Evolutionary conservation across 176 grass and related monocot genomes (phyloP).

Genomic region (Raddia distichophylla): DNA sequence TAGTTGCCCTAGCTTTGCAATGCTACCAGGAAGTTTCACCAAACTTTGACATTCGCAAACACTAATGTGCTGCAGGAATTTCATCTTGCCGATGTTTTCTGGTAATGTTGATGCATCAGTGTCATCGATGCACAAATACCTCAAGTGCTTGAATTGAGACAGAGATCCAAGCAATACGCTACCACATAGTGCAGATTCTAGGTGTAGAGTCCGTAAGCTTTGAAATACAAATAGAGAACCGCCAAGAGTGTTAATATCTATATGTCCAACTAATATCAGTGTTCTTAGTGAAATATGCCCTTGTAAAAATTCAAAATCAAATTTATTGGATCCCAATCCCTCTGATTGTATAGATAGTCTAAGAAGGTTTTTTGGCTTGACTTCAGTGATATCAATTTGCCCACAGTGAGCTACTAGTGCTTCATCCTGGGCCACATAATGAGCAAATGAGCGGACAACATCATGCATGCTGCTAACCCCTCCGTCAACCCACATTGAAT

Average conservation of each 20-base stretch:
- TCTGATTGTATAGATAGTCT: neutral
- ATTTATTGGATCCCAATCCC: neutral
- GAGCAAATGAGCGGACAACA: constrained; percentile 2
- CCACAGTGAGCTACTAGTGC: neutral
- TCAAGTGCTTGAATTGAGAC: constrained; percentile 29
- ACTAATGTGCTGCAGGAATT: too few relatives aligned
- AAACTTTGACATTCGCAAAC: too few relatives aligned
- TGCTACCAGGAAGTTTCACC: too few relatives aligned
- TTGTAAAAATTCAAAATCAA: neutral
- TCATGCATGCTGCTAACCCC: neutral
- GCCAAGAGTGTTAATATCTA: too few relatives aligned
- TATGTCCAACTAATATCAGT: neutral
- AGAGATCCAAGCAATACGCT: constrained; percentile 5
- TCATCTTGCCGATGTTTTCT: too few relatives aligned
- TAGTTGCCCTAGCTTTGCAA: neutral
- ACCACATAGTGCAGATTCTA: neutral
- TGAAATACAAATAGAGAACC: neutral
- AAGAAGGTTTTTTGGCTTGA: neutral
- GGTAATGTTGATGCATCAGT: too few relatives aligned
- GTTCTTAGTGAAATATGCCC: neutral
- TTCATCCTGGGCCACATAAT: neutral
- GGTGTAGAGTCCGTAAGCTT: neutral
- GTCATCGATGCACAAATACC: neutral
- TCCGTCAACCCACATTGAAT: neutral
- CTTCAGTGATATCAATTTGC: neutral